These are phyloP conservation scores for Apiospora phragmitis DNA, from an alignment of 2,329 filamentous ascomycete species.

Conservation along the genomic window DNA sequence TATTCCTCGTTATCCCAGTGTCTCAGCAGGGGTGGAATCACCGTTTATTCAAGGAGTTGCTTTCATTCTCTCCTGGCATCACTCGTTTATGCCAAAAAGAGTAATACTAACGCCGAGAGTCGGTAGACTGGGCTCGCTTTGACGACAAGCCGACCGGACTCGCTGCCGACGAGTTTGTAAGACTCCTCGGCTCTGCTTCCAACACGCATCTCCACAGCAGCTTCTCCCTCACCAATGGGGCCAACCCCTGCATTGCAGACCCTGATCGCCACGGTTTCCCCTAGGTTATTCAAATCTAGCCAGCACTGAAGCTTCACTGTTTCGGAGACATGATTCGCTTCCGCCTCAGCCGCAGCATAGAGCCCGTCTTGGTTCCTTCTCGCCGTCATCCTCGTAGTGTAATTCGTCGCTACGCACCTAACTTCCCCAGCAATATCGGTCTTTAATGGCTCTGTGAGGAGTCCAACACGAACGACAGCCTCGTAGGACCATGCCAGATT, in stretches of 20 bases:
- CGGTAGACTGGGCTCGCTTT: not conserved
- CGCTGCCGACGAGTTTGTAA: not conserved
- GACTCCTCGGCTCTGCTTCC: too few species aligned
- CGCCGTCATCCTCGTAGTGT: not conserved
- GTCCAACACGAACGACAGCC: not conserved
- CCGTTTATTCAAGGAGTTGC: too few species aligned
- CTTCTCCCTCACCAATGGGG: not conserved
- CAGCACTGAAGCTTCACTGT: not conserved
- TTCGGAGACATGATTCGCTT: not conserved
- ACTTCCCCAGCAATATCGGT: not conserved
- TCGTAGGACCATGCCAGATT: not conserved
- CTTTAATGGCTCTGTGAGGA: not conserved
- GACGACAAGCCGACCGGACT: not conserved
- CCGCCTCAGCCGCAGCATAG: not conserved
- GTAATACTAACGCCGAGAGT: too few species aligned
- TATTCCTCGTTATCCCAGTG: too few species aligned
- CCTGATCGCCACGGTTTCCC: not conserved
- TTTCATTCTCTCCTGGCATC: too few species aligned
- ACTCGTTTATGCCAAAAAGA: too few species aligned
- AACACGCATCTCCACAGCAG: too few species aligned
- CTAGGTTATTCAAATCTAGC: not conserved
- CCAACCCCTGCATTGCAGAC: not conserved
- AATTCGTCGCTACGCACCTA: not conserved
- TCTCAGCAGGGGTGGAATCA: too few species aligned
- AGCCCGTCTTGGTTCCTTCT: not conserved